Evolutionary conservation across 208 protist species (phyloP), one percentile per base, ranked within the genome.

Genomic region (Herpetomonas muscarum): DNA sequence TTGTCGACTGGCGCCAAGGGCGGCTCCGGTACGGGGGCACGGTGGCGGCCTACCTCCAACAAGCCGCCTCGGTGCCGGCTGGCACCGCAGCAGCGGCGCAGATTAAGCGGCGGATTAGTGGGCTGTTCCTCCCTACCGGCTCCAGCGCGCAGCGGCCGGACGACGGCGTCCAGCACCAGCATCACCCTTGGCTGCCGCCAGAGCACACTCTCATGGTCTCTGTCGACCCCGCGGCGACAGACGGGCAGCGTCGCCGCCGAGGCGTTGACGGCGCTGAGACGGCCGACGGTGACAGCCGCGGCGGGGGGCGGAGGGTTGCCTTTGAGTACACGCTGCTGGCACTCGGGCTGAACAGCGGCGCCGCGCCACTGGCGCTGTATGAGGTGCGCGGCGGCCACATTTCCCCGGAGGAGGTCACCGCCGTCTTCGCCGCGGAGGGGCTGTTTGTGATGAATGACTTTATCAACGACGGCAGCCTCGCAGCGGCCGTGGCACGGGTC

Each of bases 391-490:
- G 55, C 39, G 70, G 67, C 25, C 52, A 79, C 51, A 61, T 56
- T 15, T 79, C 77, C 1, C 67, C 81, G 1, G 86, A 93, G 36
- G 86, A 93, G 57, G 58, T 93, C 3, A 64, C 65, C 2, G 67
- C 78, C 0, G 55, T 84, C 15, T 93, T 93, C 60, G 67, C 74
- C 1, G 72, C 75, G 0, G 57, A 81, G 37, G 77, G 79, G 10
- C 73, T 87, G 25, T 24, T 32, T 24, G 82, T 90, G 29, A 3
- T 87, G 22, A 90, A 93, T 42, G 86, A 93, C 64, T 90, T 74
- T 64, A 64, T 74, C 34, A 67, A 86, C 50, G 80, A 93, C 56
- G 36, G 46, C 9, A 1, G 46, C 10, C 61, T 90, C 17, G 81
- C 86, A 29, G 2, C 48, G 21, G 30, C 25, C 6, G 52, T 92